Evolutionary conservation across 192 early-diverging fungal species (phyloP).

Genomic region (Oehlia diaphana): DNA sequence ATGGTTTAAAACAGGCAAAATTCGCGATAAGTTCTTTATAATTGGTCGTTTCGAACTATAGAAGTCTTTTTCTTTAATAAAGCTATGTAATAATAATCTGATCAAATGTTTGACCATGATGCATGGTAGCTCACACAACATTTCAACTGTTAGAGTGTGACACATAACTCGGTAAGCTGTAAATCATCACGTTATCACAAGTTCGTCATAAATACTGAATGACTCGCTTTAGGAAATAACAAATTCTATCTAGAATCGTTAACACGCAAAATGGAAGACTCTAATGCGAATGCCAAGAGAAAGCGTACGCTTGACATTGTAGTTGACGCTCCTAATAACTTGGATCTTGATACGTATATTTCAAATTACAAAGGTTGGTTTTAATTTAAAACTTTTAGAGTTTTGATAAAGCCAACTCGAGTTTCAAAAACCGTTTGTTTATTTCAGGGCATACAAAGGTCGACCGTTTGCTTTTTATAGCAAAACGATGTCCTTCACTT

Average conservation of each 20-base stretch:
- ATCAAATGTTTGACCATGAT: background rate
- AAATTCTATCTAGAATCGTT: background rate
- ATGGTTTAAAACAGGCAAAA: background rate
- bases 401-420: background rate
- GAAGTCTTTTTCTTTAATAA: background rate
- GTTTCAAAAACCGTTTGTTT: background rate
- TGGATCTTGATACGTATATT: constrained; percentile 67
- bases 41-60: background rate
- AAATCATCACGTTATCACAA: too few species aligned
- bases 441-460: constrained; percentile 64
- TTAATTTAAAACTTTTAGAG: background rate
- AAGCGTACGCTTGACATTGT: constrained; percentile 45
- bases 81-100: background rate
- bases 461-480: constrained; percentile 73
- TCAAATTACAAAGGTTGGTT: constrained; percentile 63
- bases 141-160: too few species aligned
- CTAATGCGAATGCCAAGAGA: constrained; percentile 39
- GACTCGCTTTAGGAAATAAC: too few species aligned
- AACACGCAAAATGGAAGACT: constrained; percentile 26
- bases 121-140: too few species aligned
- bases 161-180: too few species aligned
- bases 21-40: background rate
- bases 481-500: constrained; percentile 65
- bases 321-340: constrained; percentile 49
- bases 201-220: too few species aligned